These are phyloP conservation scores for Somion occarium DNA, from an alignment of 1,284 basidiomycete genomes.

Conservation along the genomic window DNA sequence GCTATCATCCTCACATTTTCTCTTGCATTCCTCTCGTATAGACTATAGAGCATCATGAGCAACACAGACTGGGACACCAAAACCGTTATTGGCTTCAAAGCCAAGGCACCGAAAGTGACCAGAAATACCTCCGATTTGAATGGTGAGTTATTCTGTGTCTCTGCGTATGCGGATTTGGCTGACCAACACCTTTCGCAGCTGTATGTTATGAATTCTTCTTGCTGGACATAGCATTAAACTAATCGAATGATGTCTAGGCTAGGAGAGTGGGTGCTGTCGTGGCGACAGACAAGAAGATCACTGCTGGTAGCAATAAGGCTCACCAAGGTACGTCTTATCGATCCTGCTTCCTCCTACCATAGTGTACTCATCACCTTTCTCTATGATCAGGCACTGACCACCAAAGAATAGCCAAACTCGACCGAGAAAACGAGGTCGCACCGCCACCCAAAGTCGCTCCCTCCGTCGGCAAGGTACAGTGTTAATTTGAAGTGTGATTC, in stretches of 20 bases:
- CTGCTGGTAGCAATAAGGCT: conserved; percentile 66
- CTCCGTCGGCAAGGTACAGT: conserved; percentile 73
- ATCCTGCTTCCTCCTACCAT: not conserved
- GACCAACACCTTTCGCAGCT: conserved; percentile 32
- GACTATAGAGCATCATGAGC: conserved; percentile 17
- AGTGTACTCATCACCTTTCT: not conserved
- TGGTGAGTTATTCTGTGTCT: conserved; percentile 40
- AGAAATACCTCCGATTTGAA: conserved; percentile 69
- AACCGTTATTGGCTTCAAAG: conserved; percentile 74
- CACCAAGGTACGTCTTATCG: conserved; percentile 50
- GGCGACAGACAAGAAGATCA: conserved; percentile 72
- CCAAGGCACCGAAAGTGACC: conserved; percentile 64
- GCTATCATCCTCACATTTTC: conserved; percentile 8
- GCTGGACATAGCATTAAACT: not conserved
- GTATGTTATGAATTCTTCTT: conserved; percentile 37
- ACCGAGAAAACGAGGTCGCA: conserved; percentile 94
- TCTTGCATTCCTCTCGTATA: no score
- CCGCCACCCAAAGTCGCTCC: conserved; percentile 85
- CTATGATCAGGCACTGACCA: conserved; percentile 75
- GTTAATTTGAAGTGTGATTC: not conserved
- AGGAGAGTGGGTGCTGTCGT: conserved; percentile 68
- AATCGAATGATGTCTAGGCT: conserved; percentile 42
- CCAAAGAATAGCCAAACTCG: conserved; percentile 90
- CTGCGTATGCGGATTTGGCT: not conserved
- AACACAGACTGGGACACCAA: conserved; percentile 68